Conservation (phyloP, 345 rosid species). For the Pugionium cornutum region DNA sequence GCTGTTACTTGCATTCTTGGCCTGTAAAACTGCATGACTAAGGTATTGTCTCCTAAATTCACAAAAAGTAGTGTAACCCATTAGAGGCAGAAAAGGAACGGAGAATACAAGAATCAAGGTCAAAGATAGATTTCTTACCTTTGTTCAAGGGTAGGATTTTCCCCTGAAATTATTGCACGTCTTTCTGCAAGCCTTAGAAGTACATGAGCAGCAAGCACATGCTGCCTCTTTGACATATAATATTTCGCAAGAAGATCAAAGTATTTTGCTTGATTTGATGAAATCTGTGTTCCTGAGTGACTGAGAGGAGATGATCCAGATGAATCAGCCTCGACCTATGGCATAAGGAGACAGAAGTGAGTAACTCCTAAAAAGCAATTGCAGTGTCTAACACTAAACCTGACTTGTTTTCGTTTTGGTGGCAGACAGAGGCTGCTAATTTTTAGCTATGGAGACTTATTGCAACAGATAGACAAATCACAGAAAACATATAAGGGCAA, state of each 20-base stretch:
- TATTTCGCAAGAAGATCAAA: conserved; percentile 87
- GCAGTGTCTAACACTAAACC: conserved; percentile 22
- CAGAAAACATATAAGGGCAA: neutral
- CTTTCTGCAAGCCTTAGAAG: conserved; percentile 91
- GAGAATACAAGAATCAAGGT: conserved; percentile 18
- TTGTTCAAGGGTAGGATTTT: conserved; percentile 72
- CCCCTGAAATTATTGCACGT: conserved; percentile 61
- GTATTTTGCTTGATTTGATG: conserved; percentile 72
- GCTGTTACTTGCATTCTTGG: conserved; percentile 76
- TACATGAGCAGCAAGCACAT: conserved; percentile 91
- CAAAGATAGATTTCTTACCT: conserved; percentile 49
- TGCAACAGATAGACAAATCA: conserved; percentile 15
- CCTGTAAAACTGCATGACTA: conserved; percentile 93
- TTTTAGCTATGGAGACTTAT: conserved; percentile 13
- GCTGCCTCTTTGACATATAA: conserved; percentile 91
- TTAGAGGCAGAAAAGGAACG: conserved; percentile 32
- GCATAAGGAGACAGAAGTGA: conserved; percentile 28
- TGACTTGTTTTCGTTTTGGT: conserved; percentile 18
- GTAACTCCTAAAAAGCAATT: conserved; percentile 27
- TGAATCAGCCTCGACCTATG: conserved; percentile 62
- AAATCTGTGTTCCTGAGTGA: conserved; percentile 57
- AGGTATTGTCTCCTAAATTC: conserved; percentile 76
- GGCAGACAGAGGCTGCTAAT: conserved; percentile 25
- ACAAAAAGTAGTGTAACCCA: conserved; percentile 26
- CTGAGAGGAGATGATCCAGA: conserved; percentile 57